Conservation (phyloP, 768 basidiomycete species). For the Tricholoma matsutake region DNA sequence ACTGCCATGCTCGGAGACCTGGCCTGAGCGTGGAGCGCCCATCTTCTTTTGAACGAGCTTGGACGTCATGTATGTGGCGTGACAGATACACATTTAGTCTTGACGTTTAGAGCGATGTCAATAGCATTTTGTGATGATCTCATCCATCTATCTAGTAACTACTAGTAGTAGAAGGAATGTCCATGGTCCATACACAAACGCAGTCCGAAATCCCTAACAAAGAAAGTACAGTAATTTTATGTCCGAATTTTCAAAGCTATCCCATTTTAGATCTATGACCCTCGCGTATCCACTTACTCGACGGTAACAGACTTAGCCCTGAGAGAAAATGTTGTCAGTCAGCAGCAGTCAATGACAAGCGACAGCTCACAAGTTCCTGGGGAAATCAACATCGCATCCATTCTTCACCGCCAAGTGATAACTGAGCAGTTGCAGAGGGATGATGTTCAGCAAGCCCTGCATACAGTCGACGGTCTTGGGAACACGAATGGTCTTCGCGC, state of each 20-base stretch:
- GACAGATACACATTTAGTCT: too few relatives aligned
- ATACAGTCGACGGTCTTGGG: slow-evolving; percentile 92
- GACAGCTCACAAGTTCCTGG: slow-evolving; percentile 80
- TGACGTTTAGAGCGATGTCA: too few relatives aligned
- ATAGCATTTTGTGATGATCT: too few relatives aligned
- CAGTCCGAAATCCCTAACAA: neutral
- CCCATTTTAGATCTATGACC: neutral
- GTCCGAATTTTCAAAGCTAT: slow-evolving; percentile 4
- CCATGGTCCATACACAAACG: neutral
- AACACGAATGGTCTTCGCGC: slow-evolving; percentile 87
- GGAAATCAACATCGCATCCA: slow-evolving; percentile 98
- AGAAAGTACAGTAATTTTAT: slow-evolving; percentile 25
- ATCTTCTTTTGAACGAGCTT: neutral
- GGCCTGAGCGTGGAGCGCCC: too few relatives aligned
- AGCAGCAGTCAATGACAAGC: slow-evolving; percentile 1
- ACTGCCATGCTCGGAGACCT: neutral
- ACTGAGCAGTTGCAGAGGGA: slow-evolving; percentile 91
- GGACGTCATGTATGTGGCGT: neutral
- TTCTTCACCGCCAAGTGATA: slow-evolving; percentile 96
- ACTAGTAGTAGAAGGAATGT: neutral
- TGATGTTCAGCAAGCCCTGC: slow-evolving; percentile 94
- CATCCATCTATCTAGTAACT: too few relatives aligned
- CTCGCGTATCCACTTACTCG: slow-evolving; percentile 43
- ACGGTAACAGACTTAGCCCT: slow-evolving; percentile 79
- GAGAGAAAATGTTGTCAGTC: slow-evolving; percentile 4